Evolutionary conservation across 108 stramenopile genomes (phyloP).

Genomic region (Skeletonema grethae): DNA sequence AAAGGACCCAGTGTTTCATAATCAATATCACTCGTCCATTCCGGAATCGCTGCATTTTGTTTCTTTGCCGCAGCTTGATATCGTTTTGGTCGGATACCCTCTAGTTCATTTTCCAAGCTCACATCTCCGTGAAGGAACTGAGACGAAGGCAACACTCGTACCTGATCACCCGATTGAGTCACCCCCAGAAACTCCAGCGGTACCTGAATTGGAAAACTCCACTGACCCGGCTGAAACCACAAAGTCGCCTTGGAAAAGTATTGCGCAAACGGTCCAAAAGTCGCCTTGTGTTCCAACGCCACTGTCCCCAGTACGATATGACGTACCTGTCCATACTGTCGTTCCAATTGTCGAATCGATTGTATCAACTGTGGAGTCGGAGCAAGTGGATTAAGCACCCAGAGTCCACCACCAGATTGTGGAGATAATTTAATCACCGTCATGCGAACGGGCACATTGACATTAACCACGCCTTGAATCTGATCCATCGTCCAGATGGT

Average conservation of each 20-base stretch:
- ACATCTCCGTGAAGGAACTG: slow-evolving; percentile 33
- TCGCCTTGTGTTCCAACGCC: slow-evolving; percentile 93
- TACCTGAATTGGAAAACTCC: slow-evolving; percentile 75
- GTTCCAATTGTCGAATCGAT: slow-evolving; percentile 67
- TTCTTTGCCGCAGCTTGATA: neutral
- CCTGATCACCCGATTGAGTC: slow-evolving; percentile 48
- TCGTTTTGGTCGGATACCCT: neutral
- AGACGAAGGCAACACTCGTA: slow-evolving; percentile 60
- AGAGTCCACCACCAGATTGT: slow-evolving; percentile 67
- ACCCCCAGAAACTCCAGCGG: slow-evolving; percentile 77
- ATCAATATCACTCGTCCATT: slow-evolving; percentile 82
- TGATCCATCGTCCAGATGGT: slow-evolving; percentile 93
- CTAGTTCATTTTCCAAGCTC: slow-evolving; percentile 25
- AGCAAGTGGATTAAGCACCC: slow-evolving; percentile 89
- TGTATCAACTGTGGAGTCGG: slow-evolving; percentile 85
- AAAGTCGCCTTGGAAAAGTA: slow-evolving; percentile 80
- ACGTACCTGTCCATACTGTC: slow-evolving; percentile 74
- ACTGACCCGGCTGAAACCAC: slow-evolving; percentile 90
- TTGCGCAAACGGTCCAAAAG: slow-evolving; percentile 80
- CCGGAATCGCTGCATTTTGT: slow-evolving; percentile 46
- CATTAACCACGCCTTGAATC: slow-evolving; percentile 91
- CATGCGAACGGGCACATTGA: slow-evolving; percentile 91
- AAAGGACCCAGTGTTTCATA: slow-evolving; percentile 84
- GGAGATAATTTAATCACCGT: slow-evolving; percentile 63
- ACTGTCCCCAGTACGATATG: slow-evolving; percentile 91